Conservation (phyloP, 805 yeast genomes). For the Komagataella pastoris region DNA sequence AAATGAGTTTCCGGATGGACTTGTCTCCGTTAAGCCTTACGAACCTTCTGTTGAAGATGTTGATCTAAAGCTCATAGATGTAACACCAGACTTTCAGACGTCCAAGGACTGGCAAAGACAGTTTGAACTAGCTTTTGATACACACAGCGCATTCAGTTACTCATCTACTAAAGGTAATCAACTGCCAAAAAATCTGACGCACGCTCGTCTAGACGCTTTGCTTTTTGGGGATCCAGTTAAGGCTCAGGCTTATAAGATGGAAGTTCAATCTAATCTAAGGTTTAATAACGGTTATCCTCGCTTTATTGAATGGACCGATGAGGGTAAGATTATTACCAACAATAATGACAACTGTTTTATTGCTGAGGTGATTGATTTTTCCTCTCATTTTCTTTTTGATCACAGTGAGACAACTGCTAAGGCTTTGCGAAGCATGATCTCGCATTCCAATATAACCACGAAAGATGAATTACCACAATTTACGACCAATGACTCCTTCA, state of each 20-base stretch:
- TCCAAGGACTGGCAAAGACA: constrained; percentile 57
- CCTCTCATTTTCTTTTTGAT: neutral
- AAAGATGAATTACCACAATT: constrained; percentile 22
- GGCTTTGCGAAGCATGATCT: neutral
- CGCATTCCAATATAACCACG: neutral
- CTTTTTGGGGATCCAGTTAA: constrained; percentile 33
- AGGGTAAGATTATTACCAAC: neutral
- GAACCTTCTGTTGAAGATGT: constrained; percentile 47
- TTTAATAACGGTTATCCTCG: constrained; percentile 2
- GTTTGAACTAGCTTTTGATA: constrained; percentile 32
- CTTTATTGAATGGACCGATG: neutral
- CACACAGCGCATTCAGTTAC: neutral
- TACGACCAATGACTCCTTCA: constrained; percentile 13
- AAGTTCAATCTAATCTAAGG: constrained; percentile 15
- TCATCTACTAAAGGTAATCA: neutral
- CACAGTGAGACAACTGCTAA: neutral
- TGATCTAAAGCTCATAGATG: constrained; percentile 28
- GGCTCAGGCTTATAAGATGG: constrained; percentile 13
- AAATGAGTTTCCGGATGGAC: constrained; percentile 11
- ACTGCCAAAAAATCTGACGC: constrained; percentile 2
- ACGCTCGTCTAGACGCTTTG: constrained; percentile 28
- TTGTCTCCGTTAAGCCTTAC: constrained; percentile 50
- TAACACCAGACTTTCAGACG: constrained; percentile 30
- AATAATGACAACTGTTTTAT: neutral
- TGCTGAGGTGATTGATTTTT: neutral